Evolutionary conservation across 768 basidiomycete species (phyloP).

Genomic region (Rhizopogon vinicolor): DNA sequence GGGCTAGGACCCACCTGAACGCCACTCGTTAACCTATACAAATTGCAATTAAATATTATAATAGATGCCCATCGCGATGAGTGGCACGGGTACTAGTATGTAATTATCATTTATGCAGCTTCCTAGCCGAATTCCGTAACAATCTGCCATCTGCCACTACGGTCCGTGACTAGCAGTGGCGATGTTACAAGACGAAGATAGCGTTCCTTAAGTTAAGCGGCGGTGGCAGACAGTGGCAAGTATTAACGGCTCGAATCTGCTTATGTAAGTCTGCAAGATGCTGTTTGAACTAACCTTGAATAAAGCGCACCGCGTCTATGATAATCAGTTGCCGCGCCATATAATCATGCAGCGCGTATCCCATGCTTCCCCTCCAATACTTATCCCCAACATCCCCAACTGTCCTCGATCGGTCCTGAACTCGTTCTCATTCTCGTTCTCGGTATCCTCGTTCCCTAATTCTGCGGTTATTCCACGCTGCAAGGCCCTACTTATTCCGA

Average conservation of each 20-base stretch:
- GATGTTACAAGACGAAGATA: too few species aligned
- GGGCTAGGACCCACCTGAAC: too few species aligned
- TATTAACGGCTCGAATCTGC: neutral
- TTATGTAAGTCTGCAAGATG: neutral
- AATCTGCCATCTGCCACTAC: too few species aligned
- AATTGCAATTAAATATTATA: too few species aligned
- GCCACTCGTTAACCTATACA: too few species aligned
- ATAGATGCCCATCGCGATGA: too few species aligned
- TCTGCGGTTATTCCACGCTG: neutral
- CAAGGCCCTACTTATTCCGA: neutral
- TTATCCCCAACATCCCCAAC: neutral
- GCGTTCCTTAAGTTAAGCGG: too few species aligned
- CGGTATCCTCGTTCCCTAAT: neutral
- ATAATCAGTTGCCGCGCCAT: neutral
- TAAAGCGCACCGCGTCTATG: neutral
- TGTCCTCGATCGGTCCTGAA: neutral
- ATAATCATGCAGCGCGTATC: slow-evolving; percentile 2
- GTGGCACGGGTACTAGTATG: too few species aligned
- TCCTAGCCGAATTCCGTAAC: too few species aligned
- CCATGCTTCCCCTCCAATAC: neutral
- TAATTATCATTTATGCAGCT: too few species aligned
- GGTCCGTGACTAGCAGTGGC: too few species aligned
- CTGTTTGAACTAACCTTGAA: neutral
- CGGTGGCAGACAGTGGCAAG: neutral
- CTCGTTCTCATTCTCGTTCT: neutral